Evolutionary conservation across 1,139 yeast genomes (phyloP), one percentile per base, ranked within the genome.

Genomic region (Yamadazyma blattariae): DNA sequence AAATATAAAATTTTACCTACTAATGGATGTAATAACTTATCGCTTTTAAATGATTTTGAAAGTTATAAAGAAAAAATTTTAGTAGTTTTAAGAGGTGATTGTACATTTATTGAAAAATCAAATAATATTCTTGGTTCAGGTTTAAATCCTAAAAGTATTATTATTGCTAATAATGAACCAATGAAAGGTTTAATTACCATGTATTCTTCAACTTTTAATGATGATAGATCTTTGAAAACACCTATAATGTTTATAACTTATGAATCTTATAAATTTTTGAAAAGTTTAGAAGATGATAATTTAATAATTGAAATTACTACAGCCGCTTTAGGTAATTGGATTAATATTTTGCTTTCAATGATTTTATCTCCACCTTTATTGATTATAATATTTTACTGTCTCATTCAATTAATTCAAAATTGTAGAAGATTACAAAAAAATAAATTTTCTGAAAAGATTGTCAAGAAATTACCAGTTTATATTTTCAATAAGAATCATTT

Each of bases 131-230:
- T 63, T 17, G 49, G 52, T 1, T 56, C 68, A 5, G 52, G 49
- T 3, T 42, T 66, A 25, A 41, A 47, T 4, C 71, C 74, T 0
- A 52, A 41, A 24, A 62, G 64, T 10, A 57, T 70, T 11, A 46
- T 69, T 3, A 54, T 70, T 22, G 74, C 71, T 17, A 70, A 70
- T 44, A 64, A 68, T 44, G 71, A 64, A 38, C 72, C 74, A 1
- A 44, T 47, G 29, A 45, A 56, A 6, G 68, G 72, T 2, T 51
- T 69, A 29, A 56, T 70, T 25, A 68, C 75, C 12, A 70, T 70
- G 76, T 69, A 62, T 46, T 65, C 73, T 1, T 53, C 56, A 32
- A 51, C 57, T 5, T 67, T 64, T 42, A 67, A 68, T 40, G 61
- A 56, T 33, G 74, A 67, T 41, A 66, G 67, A 4, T 39, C 56